These are phyloP conservation scores for Phytophthora sojae DNA, from an alignment of 352 stramenopile genomes.

Conservation along the genomic window DNA sequence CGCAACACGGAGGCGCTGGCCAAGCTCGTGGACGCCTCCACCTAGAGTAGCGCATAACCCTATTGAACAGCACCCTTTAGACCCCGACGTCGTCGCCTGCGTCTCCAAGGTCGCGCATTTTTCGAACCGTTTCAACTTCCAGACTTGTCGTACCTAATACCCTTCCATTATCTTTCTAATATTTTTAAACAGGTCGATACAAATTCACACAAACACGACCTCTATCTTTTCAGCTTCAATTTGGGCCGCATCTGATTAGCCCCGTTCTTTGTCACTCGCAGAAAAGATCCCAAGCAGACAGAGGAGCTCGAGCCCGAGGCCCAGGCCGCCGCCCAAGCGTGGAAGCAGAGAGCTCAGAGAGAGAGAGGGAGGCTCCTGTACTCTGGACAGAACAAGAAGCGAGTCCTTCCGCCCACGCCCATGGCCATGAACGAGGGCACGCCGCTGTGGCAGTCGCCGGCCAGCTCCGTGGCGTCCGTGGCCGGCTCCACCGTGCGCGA, in stretches of 20 bases:
- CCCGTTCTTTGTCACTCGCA: conserved; percentile 20
- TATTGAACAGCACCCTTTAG: not conserved
- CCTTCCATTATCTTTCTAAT: not conserved
- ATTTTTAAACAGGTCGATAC: no score
- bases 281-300: conserved; percentile 37
- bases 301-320: not conserved
- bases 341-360: not conserved
- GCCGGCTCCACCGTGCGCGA: conserved; percentile 24
- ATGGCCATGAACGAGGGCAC: conserved; percentile 57
- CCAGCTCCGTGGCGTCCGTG: conserved; percentile 31
- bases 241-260: not conserved
- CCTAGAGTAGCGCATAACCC: conserved; percentile 10
- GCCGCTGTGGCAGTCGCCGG: conserved; percentile 45
- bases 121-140: not conserved
- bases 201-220: no score
- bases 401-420: not conserved
- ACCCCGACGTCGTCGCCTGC: not conserved
- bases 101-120: not conserved
- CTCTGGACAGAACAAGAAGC: conserved; percentile 3
- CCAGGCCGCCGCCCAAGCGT: not conserved
- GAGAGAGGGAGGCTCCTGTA: conserved; percentile 5
- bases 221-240: not conserved
- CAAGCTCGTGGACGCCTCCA: conserved; percentile 46
- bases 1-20: conserved; percentile 43
- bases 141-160: not conserved